Base-by-base conservation (phyloP, 176 grass and related monocot species). In the Eremochloa ophiuroides region DNA sequence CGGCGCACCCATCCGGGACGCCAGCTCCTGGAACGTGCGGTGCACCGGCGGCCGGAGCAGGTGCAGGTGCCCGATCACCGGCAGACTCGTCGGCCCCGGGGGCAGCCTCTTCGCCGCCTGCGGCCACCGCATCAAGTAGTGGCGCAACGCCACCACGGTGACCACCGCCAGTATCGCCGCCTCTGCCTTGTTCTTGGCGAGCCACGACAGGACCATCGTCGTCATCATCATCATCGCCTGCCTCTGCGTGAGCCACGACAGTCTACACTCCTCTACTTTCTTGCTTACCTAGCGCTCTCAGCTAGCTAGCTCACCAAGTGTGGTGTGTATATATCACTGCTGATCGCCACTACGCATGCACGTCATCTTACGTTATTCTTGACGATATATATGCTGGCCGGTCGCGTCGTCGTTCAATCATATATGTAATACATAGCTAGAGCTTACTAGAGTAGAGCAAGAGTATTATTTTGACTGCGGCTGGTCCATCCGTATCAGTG, bases 61-160 rank as follows among this genome's bases (percentile, higher is more conserved):
- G 83, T 97, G 87, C 10, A 97, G 94, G 74, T 97, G 91, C 0
- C 94, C 89, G 44, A 97, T 85, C 30, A 97, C 48, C 4, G 94
- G 94, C 11, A 97, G 68, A 5, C 87, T 56, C 30, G 11, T 11
- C 13, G 94, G 91, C 5, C 85, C 83, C 38, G 94, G 89, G 1
- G 87, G 89, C 0, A 97, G 85, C 1, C 34, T 68, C 35, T 0
- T n/a, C n/a, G n/a, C n/a, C 16, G 4, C 48, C 0, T 6, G 26
- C 9, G 4, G 10, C 0, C 43, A 31, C 43, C 30, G 11, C 43
- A 80, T 12, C 17, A 78, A 31, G 27, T 33, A 31, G 27, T 33
- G 35, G 41, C 7, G 28, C 62, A 50, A 11, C 20, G 44, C 44
- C 0, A 80, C 47, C 29, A 53, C 8, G 4, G 77, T 22, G 14